Evolutionary conservation across 352 stramenopile genomes (phyloP).

Genomic region (Pythium phragmiticola): DNA sequence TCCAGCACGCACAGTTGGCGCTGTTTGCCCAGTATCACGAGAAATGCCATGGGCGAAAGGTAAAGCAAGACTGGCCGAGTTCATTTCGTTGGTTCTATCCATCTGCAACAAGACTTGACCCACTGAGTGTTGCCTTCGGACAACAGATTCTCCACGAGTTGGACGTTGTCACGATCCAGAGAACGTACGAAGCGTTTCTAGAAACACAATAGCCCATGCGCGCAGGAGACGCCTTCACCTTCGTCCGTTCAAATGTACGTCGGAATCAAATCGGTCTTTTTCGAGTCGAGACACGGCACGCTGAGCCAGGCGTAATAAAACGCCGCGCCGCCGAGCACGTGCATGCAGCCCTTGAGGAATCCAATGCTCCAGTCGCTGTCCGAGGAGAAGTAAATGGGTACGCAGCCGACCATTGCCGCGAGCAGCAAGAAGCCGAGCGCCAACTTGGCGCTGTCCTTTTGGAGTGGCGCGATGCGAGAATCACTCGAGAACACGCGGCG

Average conservation of each 20-base stretch:
- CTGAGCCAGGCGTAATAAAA: conserved; percentile 82
- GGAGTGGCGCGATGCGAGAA: conserved; percentile 49
- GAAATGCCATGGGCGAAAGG: conserved; percentile 35
- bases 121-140: background rate
- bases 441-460: conserved; percentile 53
- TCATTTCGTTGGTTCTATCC: background rate
- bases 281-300: conserved; percentile 77
- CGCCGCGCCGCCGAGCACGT: conserved; percentile 56
- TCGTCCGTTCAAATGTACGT: conserved; percentile 49
- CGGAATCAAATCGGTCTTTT: conserved; percentile 79
- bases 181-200: conserved; percentile 22
- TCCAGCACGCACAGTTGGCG: conserved; percentile 45
- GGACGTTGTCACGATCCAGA: conserved; percentile 22
- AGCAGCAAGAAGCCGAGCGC: conserved; percentile 44
- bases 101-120: background rate
- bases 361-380: conserved; percentile 44
- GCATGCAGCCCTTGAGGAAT: conserved; percentile 65
- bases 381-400: conserved; percentile 50
- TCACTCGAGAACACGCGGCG: conserved; percentile 45
- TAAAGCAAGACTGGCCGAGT: background rate
- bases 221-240: background rate
- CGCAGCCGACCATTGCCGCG: conserved; percentile 41
- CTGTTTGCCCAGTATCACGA: conserved; percentile 65
- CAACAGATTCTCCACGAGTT: conserved; percentile 18
- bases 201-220: background rate